Evolutionary conservation across 345 rosid genomes (phyloP), one percentile per base, ranked within the genome.

Genomic region (Pelargonium nanum): DNA sequence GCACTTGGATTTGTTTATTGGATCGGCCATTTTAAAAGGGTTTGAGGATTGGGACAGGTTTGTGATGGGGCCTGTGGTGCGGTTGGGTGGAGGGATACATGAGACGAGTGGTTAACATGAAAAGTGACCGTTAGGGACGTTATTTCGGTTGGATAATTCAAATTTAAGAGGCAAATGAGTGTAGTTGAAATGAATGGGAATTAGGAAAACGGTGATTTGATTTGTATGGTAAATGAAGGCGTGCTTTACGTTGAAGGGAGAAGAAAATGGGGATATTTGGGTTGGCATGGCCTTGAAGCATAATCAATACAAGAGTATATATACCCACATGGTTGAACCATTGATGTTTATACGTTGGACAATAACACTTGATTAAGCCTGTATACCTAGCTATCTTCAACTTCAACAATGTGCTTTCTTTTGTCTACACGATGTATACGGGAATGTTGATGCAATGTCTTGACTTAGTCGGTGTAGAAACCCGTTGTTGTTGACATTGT

Each of bases 191-290:
- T 2, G 22, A 51, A 58, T 16, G 44, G 26, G 69, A 25, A 26
- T 22, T 61, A 28, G 32, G 50, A 57, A 25, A 62, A 40, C 45
- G 40, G 55, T 56, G 30, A 44, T 34, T 30, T 24, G 45, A 9
- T 56, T 48, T 56, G n/a, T 58, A 24, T 16, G 28, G 19, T 16
- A 13, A 56, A 23, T 53, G 57, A 68, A 19, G 19, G 54, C 63
- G 67, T 73, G 65, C 78, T 73, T 78, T 71, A 67, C 83, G 67
- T 78, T 71, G 45, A 78, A 78, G 83, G 79, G 56, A 78, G 5
- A 22, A 24, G 12, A 4, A 3, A 15, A 3, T 2, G 32, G 32
- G 32, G 15, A 65, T 45, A 55, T 65, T 34, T 71, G 68, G 78
- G 70, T 73, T 73, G 80, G 48, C 6, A 34, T 34, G 45, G 45